A percentile compares a stretch with the other conserved stretches of the same genome.
phyloP scores from a whole-genome alignment of 257 asterid species.

The Solanum virginianum region DNA sequence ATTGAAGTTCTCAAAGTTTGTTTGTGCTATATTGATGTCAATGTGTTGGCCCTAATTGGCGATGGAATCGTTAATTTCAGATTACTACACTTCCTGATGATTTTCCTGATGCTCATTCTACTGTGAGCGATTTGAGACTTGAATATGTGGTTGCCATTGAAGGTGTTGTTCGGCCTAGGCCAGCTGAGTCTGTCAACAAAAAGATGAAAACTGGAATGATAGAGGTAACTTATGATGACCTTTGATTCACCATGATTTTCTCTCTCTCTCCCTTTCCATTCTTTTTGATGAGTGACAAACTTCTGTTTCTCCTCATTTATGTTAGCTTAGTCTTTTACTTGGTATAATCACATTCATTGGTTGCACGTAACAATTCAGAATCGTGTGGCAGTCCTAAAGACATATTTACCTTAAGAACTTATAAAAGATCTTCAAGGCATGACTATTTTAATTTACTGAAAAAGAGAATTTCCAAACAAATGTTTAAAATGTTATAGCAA shows the following conservation, averaged over 20 bases:
- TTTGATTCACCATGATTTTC: neutral
- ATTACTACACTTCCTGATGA: constrained; percentile 88
- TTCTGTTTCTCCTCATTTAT: neutral
- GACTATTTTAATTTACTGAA: neutral
- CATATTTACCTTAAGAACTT: neutral
- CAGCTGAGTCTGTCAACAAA: constrained; percentile 64
- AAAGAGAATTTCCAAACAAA: neutral
- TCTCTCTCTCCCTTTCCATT: neutral
- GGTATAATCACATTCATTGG: neutral
- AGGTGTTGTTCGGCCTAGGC: constrained; percentile 77
- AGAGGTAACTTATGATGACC: constrained; percentile 43
- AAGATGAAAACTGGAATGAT: constrained; percentile 86
- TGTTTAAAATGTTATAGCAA: neutral
- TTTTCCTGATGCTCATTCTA: constrained; percentile 83
- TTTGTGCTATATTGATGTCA: neutral
- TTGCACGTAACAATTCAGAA: neutral
- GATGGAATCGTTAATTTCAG: constrained; percentile 16
- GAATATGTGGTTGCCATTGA: constrained; percentile 87
- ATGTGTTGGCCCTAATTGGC: neutral
- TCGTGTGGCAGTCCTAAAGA: neutral
- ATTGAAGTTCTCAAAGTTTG: neutral
- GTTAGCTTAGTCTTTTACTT: neutral
- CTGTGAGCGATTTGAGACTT: constrained; percentile 69
- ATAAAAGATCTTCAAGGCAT: neutral
- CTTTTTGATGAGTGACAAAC: neutral